Evolutionary conservation across 495 filamentous ascomycete species (phyloP).

Genomic region (Neurospora sp.): DNA sequence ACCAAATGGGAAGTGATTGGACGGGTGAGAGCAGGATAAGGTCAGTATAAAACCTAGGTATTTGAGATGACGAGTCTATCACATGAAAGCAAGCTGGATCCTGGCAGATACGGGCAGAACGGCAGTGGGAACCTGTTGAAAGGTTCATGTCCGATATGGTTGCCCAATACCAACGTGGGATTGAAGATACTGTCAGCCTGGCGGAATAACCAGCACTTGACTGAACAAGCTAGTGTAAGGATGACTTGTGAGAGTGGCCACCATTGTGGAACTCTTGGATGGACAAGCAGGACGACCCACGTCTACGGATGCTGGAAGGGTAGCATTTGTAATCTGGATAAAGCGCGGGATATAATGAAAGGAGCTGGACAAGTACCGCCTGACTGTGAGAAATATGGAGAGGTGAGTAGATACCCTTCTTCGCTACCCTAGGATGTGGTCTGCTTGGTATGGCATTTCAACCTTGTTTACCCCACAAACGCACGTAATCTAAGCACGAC

Average conservation of each 20-base stretch:
- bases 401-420: neutral
- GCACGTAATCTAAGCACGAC: conserved; percentile 24
- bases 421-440: neutral
- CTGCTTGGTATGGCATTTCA: neutral
- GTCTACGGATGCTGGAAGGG: conserved; percentile 8
- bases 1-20: conserved; percentile 9
- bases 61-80: conserved; percentile 22
- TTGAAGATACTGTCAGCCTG: conserved; percentile 22
- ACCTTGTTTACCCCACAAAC: conserved; percentile 23
- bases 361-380: conserved; percentile 1
- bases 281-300: conserved; percentile 1
- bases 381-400: neutral
- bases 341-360: conserved; percentile 15
- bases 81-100: conserved; percentile 13
- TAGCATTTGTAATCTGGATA: conserved; percentile 27
- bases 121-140: neutral
- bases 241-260: conserved; percentile 2
- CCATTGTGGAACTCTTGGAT: conserved; percentile 6
- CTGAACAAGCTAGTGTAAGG: conserved; percentile 5
- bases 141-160: neutral
- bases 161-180: neutral
- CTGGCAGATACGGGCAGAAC: neutral
- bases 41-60: neutral
- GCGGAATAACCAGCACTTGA: conserved; percentile 17
- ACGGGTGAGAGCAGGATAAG: conserved; percentile 11